Base-by-base conservation (phyloP, 805 yeast species). In the Yarrowia sp. region DNA sequence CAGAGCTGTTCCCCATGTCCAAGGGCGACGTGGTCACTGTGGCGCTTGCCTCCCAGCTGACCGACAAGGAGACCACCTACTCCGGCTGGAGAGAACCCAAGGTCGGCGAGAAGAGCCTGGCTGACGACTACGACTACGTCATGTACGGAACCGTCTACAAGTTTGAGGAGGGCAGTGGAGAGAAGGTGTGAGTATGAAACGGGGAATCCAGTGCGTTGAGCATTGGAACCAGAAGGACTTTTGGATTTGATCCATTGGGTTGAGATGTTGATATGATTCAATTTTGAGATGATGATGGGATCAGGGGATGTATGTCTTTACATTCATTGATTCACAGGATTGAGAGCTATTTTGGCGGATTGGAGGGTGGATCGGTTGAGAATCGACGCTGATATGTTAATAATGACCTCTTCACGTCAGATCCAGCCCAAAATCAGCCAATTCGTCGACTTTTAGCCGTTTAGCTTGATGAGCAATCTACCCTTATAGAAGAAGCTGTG, bases 101-200 rank as follows among this genome's bases (percentile, higher is more conserved):
- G 78, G 84, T 90, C 13, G 90, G 88, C 69, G 97, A 92, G 72
- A 85, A 89, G 75, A 85, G 96, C 7, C 83, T 94, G 74, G 97
- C 97, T 72, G 98, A 94, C 77, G 98, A 95, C 76, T 94, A 92
- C 81, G 98, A 94, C 78, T 95, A 95, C 74, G 98, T 95, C 72
- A 94, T 95, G 98, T 87, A 93, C 77, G 99, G 99, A 67, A 92
- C 97, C 8, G 96, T 95, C 55, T 95, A 95, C 83, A 93, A 94
- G 78, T 95, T 95, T 76, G 97, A 94, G 77, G 99, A 95, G 80
- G 86, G 88, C 70, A 82, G 83, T 50, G 85, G 85, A 71, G 86
- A 83, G 70, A 80, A 81, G 72, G 81, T 82, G 75, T 78, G 64
- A 69, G 80, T 71, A 20, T 19, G 19, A 24, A 7, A 24, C n/a